Conservation (phyloP, 1,284 basidiomycete species). For the Papiliotrema terrestris region DNA sequence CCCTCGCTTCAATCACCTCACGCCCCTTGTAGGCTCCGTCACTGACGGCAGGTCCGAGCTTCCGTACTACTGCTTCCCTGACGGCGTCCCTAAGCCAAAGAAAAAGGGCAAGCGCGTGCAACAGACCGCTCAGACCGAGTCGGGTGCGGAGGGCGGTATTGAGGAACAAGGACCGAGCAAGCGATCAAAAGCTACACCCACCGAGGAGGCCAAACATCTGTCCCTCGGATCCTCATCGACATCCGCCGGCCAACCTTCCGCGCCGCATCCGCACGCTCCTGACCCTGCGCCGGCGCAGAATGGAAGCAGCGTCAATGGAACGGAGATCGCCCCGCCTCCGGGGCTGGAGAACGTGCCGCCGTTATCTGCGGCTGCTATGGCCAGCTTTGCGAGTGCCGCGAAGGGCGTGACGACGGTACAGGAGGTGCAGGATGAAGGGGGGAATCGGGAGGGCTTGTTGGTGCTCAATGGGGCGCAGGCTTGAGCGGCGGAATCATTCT, state of each 20-base stretch:
- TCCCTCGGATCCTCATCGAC: neutral
- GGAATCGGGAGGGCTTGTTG: conserved; percentile 14
- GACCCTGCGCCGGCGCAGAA: neutral
- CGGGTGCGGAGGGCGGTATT: conserved; percentile 27
- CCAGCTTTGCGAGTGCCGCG: conserved; percentile 38
- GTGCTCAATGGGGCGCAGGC: conserved; percentile 7
- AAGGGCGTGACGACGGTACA: conserved; percentile 34
- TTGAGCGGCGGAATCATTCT: neutral
- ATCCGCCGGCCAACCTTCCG: neutral
- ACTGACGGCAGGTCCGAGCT: conserved; percentile 33
- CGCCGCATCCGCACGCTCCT: neutral
- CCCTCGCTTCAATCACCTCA: too few relatives aligned
- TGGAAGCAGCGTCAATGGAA: conserved; percentile 1
- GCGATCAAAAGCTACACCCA: conserved; percentile 28
- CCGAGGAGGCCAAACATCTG: conserved; percentile 7
- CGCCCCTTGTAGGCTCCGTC: too few relatives aligned
- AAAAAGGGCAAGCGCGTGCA: conserved; percentile 44
- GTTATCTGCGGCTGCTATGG: conserved; percentile 31
- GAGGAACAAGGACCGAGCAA: conserved; percentile 42
- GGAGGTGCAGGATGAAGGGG: conserved; percentile 10
- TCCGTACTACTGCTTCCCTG: conserved; percentile 43
- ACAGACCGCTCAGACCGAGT: conserved; percentile 11
- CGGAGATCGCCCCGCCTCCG: conserved; percentile 33
- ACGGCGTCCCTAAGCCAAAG: conserved; percentile 39
- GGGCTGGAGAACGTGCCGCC: conserved; percentile 35